These are phyloP conservation scores for Alternaria arbusti DNA, from an alignment of 2,329 filamentous ascomycete species.

Conservation along the genomic window DNA sequence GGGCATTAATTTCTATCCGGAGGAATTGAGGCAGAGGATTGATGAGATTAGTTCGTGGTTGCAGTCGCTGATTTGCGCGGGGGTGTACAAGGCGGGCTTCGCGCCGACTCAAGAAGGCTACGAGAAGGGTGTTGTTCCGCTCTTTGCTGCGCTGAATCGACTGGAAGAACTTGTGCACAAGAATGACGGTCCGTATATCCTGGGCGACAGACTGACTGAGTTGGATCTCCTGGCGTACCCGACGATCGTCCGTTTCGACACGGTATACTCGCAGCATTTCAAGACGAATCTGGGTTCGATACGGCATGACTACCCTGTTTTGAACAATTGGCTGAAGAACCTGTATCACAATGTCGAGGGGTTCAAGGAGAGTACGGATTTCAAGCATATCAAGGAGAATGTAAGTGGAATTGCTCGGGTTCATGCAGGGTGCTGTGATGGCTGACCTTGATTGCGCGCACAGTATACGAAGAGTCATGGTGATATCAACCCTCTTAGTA, in stretches of 20 bases:
- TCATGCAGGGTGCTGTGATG: background rate
- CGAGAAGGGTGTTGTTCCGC: constrained; percentile 59
- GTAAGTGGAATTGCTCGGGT: constrained; percentile 31
- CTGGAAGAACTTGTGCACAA: constrained; percentile 58
- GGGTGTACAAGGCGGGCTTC: constrained; percentile 69
- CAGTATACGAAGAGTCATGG: constrained; percentile 65
- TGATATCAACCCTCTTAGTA: constrained; percentile 66
- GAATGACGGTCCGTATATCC: constrained; percentile 62
- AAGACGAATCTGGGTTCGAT: constrained; percentile 70
- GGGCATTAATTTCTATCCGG: constrained; percentile 61
- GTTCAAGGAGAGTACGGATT: constrained; percentile 66
- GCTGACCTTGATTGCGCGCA: background rate
- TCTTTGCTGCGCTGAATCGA: constrained; percentile 67
- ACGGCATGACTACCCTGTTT: constrained; percentile 64
- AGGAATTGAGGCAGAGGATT: constrained; percentile 56
- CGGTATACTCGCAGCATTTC: constrained; percentile 70
- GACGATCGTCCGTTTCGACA: constrained; percentile 66
- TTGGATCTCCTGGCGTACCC: constrained; percentile 65
- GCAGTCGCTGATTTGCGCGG: constrained; percentile 62
- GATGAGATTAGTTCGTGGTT: constrained; percentile 62
- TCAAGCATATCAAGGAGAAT: constrained; percentile 73
- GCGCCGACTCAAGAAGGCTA: constrained; percentile 62
- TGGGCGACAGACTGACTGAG: constrained; percentile 64
- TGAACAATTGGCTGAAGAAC: constrained; percentile 66
- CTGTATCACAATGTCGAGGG: constrained; percentile 64